A percentile compares a stretch with the other conserved stretches of the same genome.
Conservation (phyloP, 805 yeast species). For the Kluyveromyces dobzhanskii region DNA sequence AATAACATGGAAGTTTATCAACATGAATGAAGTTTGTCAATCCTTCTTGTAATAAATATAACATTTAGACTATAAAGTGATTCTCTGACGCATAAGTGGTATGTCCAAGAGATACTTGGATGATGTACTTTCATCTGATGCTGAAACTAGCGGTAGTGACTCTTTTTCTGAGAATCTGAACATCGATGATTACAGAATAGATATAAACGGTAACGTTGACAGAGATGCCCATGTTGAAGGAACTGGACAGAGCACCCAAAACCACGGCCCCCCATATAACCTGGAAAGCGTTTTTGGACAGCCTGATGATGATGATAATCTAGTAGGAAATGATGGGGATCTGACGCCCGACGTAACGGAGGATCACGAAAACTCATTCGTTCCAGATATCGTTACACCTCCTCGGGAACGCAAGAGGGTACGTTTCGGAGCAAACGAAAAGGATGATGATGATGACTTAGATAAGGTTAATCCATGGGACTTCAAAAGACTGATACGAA, state of each 20-base stretch:
- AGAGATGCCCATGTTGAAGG: too few species aligned
- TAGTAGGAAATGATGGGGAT: background rate
- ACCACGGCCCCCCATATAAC: background rate
- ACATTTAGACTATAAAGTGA: too few species aligned
- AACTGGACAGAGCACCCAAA: too few species aligned
- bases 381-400: constrained; percentile 5
- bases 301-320: background rate
- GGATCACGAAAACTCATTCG: background rate
- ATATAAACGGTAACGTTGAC: background rate
- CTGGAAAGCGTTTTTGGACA: background rate
- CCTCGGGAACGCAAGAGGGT: constrained; percentile 6
- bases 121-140: background rate
- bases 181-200: constrained; percentile 2
- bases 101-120: constrained; percentile 3
- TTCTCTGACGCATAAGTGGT: too few species aligned
- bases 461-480: constrained; percentile 18
- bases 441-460: constrained; percentile 6
- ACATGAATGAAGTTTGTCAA: too few species aligned
- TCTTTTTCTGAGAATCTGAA: background rate
- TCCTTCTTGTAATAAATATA: too few species aligned
- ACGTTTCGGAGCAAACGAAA: constrained; percentile 7
- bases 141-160: background rate
- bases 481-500: constrained; percentile 15
- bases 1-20: too few species aligned
- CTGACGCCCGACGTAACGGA: background rate